phyloP scores from a whole-genome alignment of 2,329 filamentous ascomycete genomes.

The Talaromyces albobiverticillius region DNA sequence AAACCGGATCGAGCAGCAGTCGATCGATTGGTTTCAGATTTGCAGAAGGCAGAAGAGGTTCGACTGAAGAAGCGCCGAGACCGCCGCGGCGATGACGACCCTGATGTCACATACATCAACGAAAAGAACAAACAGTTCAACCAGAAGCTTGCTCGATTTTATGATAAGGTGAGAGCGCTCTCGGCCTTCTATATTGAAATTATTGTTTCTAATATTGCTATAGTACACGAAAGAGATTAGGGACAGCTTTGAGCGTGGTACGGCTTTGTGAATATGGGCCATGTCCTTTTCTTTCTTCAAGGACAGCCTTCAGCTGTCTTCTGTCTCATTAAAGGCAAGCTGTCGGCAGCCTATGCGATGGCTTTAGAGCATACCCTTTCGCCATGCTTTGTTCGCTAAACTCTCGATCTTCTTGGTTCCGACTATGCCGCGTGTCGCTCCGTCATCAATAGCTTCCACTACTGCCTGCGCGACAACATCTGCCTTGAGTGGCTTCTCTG shows the following conservation, averaged over 20 bases:
- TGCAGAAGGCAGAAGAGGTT: constrained; percentile 83
- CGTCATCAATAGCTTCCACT: constrained; percentile 79
- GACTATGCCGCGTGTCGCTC: constrained; percentile 68
- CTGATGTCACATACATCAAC: constrained; percentile 97
- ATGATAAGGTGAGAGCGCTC: constrained; percentile 68
- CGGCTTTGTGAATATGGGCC: constrained; percentile 69
- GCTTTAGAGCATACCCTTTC: constrained; percentile 77
- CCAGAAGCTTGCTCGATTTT: constrained; percentile 91
- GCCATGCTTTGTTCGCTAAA: constrained; percentile 79
- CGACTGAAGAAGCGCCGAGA: constrained; percentile 83
- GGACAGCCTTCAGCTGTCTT: neutral
- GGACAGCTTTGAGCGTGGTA: constrained; percentile 91
- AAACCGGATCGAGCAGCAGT: constrained; percentile 84
- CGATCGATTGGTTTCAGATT: constrained; percentile 79
- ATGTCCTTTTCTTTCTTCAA: neutral
- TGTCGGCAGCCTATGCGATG: neutral
- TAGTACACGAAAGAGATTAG: constrained; percentile 91
- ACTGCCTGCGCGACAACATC: constrained; percentile 86
- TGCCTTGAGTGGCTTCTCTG: constrained; percentile 80
- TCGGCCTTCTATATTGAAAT: neutral
- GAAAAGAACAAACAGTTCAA: constrained; percentile 99
- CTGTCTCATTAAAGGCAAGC: neutral
- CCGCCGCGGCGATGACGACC: constrained; percentile 76
- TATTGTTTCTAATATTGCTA: constrained; percentile 15
- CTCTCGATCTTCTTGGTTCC: constrained; percentile 78